Conservation (phyloP, 2,329 filamentous ascomycete genomes). For the Microsporum ferrugineum region DNA sequence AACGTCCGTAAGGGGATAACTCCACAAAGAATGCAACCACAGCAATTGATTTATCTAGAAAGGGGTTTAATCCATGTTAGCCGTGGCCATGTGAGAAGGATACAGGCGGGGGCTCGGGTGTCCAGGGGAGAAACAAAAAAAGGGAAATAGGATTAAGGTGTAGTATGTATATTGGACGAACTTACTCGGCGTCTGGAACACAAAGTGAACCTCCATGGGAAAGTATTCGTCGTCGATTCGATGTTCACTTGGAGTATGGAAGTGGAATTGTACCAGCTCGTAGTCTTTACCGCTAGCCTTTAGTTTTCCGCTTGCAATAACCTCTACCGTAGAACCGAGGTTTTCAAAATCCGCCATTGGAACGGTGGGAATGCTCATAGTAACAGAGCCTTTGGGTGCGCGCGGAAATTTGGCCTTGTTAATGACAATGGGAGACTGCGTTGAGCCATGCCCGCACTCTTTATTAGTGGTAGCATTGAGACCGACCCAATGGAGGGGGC, state of each 20-base stretch:
- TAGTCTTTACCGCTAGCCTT: conserved; percentile 32
- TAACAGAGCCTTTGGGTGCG: not conserved
- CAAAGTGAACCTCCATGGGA: conserved; percentile 49
- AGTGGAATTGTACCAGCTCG: conserved; percentile 46
- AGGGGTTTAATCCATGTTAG: not conserved
- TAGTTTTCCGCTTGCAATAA: conserved; percentile 42
- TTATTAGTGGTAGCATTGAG: not conserved
- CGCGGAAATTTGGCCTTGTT: not conserved
- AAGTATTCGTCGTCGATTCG: conserved; percentile 39
- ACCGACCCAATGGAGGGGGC: not conserved
- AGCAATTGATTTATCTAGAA: not conserved
- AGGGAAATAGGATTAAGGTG: not conserved
- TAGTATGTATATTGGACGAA: not conserved
- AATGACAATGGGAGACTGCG: not conserved
- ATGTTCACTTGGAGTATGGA: conserved; percentile 52
- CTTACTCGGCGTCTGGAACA: conserved; percentile 37
- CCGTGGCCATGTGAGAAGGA: not conserved
- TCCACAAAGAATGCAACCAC: conserved; percentile 1
- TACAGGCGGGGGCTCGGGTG: not conserved
- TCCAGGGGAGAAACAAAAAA: not conserved
- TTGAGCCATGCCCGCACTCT: not conserved
- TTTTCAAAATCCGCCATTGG: conserved; percentile 31
- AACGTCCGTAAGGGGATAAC: not conserved
- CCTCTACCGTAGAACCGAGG: conserved; percentile 39
- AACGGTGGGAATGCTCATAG: not conserved